Conservation (phyloP, 352 stramenopile genomes). For the Achlya hypogyna region DNA sequence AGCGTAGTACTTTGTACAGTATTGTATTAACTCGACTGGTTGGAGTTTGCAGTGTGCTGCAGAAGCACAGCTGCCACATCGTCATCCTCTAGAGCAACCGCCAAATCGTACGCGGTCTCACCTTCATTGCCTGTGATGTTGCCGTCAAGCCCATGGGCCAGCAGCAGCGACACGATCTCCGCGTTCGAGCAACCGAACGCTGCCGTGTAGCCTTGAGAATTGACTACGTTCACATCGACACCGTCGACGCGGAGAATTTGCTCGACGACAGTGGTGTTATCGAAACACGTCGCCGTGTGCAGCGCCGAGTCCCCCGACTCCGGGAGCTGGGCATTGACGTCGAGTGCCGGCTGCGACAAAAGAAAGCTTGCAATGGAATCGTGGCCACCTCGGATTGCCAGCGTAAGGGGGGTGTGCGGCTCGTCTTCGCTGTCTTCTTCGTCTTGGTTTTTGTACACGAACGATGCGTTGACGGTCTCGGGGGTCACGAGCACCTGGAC, state of each 20-base stretch:
- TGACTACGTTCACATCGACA: slow-evolving; percentile 57
- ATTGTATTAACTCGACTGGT: background rate
- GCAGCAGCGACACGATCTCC: slow-evolving; percentile 51
- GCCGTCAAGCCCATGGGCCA: slow-evolving; percentile 54
- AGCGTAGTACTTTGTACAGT: no score
- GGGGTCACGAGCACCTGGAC: background rate
- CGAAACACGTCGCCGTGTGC: slow-evolving; percentile 75
- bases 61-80: slow-evolving; percentile 33
- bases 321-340: slow-evolving; percentile 61
- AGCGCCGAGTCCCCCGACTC: slow-evolving; percentile 58
- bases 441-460: slow-evolving; percentile 21
- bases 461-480: slow-evolving; percentile 1
- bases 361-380: slow-evolving; percentile 45
- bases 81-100: slow-evolving; percentile 59
- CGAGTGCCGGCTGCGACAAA: slow-evolving; percentile 37
- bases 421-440: slow-evolving; percentile 36
- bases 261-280: slow-evolving; percentile 75
- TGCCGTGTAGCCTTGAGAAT: slow-evolving; percentile 63
- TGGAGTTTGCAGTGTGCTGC: background rate
- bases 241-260: slow-evolving; percentile 40
- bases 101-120: slow-evolving; percentile 65
- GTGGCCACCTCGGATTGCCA: slow-evolving; percentile 63
- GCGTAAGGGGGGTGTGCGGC: slow-evolving; percentile 66
- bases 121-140: slow-evolving; percentile 48
- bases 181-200: slow-evolving; percentile 73